Percentiles rank a stretch among this genome's conserved stretches.
Conservation (phyloP, 2,329 filamentous ascomycete species). For the Xylariales sp. region DNA sequence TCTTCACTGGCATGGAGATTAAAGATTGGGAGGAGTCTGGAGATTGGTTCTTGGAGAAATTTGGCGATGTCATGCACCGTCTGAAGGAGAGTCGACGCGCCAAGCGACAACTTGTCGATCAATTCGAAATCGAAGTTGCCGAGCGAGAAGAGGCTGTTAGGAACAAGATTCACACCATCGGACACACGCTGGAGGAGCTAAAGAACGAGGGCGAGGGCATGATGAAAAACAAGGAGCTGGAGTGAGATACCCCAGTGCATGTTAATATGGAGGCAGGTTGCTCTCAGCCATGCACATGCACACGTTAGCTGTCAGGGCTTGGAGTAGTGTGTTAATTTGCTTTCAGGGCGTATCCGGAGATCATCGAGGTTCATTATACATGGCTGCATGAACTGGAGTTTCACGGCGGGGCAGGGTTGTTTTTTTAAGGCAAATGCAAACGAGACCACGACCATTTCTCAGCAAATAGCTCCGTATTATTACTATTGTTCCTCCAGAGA, state of each 20-base stretch:
- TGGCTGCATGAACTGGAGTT: constrained; percentile 9
- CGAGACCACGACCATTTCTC: no score
- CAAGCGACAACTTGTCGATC: constrained; percentile 44
- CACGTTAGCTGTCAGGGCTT: not conserved
- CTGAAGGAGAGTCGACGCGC: constrained; percentile 43
- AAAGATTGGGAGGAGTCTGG: constrained; percentile 56
- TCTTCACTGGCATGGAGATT: constrained; percentile 50
- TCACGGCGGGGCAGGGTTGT: not conserved
- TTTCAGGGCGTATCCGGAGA: constrained; percentile 1
- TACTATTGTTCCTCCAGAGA: constrained; percentile 3
- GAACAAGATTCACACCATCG: constrained; percentile 48
- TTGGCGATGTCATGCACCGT: constrained; percentile 42
- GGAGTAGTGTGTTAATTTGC: not conserved
- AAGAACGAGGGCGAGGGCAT: constrained; percentile 53
- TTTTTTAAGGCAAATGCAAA: not conserved
- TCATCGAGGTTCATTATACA: not conserved
- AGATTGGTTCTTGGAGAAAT: constrained; percentile 56
- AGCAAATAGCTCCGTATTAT: no score
- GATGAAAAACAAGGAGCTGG: constrained; percentile 27
- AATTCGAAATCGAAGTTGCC: constrained; percentile 53
- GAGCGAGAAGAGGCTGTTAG: constrained; percentile 50
- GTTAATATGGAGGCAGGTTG: not conserved
- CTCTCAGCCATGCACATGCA: not conserved
- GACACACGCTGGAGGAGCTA: constrained; percentile 49
- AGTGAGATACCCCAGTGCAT: constrained; percentile 6